Evolutionary conservation across 2,329 filamentous ascomycete species (phyloP).

Genomic region (Pseudogymnoascus pannorum): DNA sequence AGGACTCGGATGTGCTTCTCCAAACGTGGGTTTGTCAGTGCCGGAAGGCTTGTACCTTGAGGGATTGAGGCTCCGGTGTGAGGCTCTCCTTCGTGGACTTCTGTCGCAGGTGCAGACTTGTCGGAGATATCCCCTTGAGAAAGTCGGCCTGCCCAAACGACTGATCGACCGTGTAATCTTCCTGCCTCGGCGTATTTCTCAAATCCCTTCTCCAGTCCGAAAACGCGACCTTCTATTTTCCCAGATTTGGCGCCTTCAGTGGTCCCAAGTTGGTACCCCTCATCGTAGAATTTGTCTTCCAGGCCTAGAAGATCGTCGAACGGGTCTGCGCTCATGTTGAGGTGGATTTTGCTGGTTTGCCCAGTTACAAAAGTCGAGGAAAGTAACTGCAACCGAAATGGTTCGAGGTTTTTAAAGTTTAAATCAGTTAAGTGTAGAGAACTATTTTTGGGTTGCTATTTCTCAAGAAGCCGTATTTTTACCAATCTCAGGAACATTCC

Average conservation of each 20-base stretch:
- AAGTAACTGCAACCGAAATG: not conserved
- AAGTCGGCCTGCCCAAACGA: constrained; percentile 77
- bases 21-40: constrained; percentile 55
- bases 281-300: constrained; percentile 66
- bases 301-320: constrained; percentile 45
- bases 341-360: not conserved
- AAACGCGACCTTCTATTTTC: constrained; percentile 77
- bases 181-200: constrained; percentile 85
- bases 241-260: constrained; percentile 71
- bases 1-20: constrained; percentile 70
- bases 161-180: constrained; percentile 65
- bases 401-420: not conserved
- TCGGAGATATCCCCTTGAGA: constrained; percentile 22
- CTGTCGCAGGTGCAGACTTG: constrained; percentile 8
- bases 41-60: constrained; percentile 32
- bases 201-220: constrained; percentile 87
- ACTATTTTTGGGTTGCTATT: not conserved
- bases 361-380: not conserved
- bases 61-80: constrained; percentile 17
- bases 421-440: not conserved
- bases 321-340: constrained; percentile 21
- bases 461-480: not conserved
- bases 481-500: constrained; percentile 1
- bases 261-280: constrained; percentile 71
- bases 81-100: constrained; percentile 25